Conservation (phyloP, 805 yeast genomes). For the Saturnispora silvae region DNA sequence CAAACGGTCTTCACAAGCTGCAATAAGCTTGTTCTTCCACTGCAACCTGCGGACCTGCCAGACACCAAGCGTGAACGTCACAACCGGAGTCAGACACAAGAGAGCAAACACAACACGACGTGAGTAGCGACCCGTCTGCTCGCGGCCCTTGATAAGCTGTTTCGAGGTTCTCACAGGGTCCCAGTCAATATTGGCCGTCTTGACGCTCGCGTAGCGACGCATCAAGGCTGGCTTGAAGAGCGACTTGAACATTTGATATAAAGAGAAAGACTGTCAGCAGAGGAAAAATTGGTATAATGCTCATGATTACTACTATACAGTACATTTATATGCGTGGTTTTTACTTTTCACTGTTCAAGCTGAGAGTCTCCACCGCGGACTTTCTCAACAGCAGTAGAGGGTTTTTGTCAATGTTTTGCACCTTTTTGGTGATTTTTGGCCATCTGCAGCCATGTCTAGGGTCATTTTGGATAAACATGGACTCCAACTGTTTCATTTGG, state of each 20-base stretch:
- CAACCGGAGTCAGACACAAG: slow-evolving; percentile 70
- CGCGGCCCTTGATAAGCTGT: slow-evolving; percentile 27
- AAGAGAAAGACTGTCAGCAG: neutral
- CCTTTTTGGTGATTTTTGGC: slow-evolving; percentile 40
- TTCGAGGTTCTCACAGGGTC: slow-evolving; percentile 51
- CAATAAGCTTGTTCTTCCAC: slow-evolving; percentile 82
- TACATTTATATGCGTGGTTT: no score
- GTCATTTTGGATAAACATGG: slow-evolving; percentile 31
- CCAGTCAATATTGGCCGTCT: slow-evolving; percentile 77
- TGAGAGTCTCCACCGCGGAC: slow-evolving; percentile 12
- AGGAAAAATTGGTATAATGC: neutral
- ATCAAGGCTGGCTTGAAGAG: neutral
- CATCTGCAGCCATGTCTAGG: slow-evolving; percentile 58
- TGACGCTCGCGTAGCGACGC: slow-evolving; percentile 28
- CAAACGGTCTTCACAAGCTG: slow-evolving; percentile 72
- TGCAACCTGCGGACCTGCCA: slow-evolving; percentile 84
- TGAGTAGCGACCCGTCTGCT: slow-evolving; percentile 15
- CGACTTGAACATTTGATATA: slow-evolving; percentile 1
- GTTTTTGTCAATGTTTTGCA: slow-evolving; percentile 23
- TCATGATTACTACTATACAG: no score
- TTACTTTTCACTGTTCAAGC: no score
- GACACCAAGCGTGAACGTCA: slow-evolving; percentile 76
- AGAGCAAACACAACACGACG: slow-evolving; percentile 26
- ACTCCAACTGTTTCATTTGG: slow-evolving; percentile 29
- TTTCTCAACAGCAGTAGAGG: slow-evolving; percentile 16